phyloP scores from a whole-genome alignment of 345 rosid genomes.

The Eutrema yunnanense region DNA sequence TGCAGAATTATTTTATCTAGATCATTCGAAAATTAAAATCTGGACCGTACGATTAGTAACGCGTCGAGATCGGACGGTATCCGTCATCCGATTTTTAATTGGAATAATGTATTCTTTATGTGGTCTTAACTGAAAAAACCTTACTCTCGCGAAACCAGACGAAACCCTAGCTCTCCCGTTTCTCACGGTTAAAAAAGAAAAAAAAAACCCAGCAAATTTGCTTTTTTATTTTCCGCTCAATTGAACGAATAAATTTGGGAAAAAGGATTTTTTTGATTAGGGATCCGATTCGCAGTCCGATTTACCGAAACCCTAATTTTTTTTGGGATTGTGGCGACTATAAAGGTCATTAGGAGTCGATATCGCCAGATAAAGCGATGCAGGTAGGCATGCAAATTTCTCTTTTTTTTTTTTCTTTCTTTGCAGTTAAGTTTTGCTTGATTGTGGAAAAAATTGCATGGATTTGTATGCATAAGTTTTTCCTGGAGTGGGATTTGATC shows the following conservation, averaged over 20 bases:
- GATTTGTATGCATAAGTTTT: not conserved
- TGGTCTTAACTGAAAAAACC: slow-evolving; percentile 38
- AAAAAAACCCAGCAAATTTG: not conserved
- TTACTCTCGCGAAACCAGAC: slow-evolving; percentile 43
- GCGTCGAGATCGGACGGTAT: slow-evolving; percentile 18
- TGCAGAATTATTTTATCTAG: not conserved
- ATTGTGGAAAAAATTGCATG: slow-evolving; percentile 3
- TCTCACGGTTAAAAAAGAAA: slow-evolving; percentile 32
- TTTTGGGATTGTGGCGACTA: slow-evolving; percentile 26
- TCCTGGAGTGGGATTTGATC: slow-evolving; percentile 23
- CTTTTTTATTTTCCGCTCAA: slow-evolving; percentile 16
- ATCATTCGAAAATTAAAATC: not conserved
- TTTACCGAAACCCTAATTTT: slow-evolving; percentile 33
- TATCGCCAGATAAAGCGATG: slow-evolving; percentile 22
- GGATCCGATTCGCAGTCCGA: slow-evolving; percentile 40
- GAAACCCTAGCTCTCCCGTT: slow-evolving; percentile 63
- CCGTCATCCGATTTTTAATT: not conserved
- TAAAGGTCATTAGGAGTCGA: slow-evolving; percentile 24
- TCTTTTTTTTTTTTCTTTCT: not conserved
- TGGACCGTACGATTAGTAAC: not conserved
- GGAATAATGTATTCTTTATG: slow-evolving; percentile 15
- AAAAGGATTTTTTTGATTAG: slow-evolving; percentile 12
- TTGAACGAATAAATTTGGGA: slow-evolving; percentile 28
- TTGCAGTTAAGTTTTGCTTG: slow-evolving; percentile 5
- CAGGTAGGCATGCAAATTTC: slow-evolving; percentile 33